Percentiles rank a stretch among this genome's conserved stretches.
phyloP scores from a whole-genome alignment of 148 eudicot species.

The Rheum nobile region DNA sequence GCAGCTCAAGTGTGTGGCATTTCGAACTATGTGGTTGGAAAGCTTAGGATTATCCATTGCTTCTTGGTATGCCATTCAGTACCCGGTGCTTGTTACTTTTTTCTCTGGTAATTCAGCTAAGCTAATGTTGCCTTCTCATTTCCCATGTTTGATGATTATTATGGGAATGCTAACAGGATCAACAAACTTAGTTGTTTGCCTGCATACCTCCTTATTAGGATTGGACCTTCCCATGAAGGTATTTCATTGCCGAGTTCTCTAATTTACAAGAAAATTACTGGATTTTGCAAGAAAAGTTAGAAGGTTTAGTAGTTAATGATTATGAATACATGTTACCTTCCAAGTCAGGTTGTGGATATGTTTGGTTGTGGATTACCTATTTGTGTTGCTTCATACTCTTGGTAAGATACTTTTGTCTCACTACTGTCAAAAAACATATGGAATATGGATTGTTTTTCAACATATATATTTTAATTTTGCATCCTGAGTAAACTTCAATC shows the following conservation, averaged over 20 bases:
- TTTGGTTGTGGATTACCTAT: conserved; percentile 99
- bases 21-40: conserved; percentile 96
- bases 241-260: conserved; percentile 5
- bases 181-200: conserved; percentile 90
- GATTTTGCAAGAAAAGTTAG: background rate
- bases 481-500: background rate
- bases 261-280: background rate
- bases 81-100: background rate
- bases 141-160: background rate
- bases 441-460: background rate
- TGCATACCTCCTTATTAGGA: conserved; percentile 97
- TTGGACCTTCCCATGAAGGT: conserved; percentile 99
- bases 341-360: conserved; percentile 88
- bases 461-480: background rate
- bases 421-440: background rate
- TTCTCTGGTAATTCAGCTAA: background rate
- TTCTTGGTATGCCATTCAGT: conserved; percentile 86
- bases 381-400: conserved; percentile 93
- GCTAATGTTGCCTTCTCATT: background rate
- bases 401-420: conserved; percentile 34
- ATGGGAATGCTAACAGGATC: conserved; percentile 41
- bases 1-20: conserved; percentile 84
- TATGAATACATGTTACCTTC: background rate
- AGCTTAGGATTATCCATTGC: conserved; percentile 90
- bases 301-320: background rate